Base-by-base conservation (phyloP, 306 rosid genomes). In the Castanea mollissima region DNA sequence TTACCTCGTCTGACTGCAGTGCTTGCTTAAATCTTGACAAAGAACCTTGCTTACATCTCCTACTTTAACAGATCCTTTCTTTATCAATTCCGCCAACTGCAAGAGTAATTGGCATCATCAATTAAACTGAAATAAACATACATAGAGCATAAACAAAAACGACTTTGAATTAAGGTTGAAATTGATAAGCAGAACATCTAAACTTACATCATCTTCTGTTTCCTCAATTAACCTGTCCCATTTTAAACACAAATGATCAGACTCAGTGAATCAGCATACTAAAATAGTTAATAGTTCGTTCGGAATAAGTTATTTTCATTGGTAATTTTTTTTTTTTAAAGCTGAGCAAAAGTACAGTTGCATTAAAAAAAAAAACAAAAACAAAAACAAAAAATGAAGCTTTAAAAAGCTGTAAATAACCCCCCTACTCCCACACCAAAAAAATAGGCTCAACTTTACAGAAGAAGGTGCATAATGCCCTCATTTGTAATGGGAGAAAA, bases 41-140 rank as follows among this genome's bases (percentile, higher is more conserved):
- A 95, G 91, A 86, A 91, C 93, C 84, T 88, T 90, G 93, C 84
- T 90, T 80, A 96, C 98, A 27, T 29, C 96, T 71, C 99, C 97
- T 65, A 78, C 91, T 55, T 85, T 70, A 49, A 93, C 88, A 80
- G 93, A 93, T 69, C 94, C 97, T 71, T 89, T 88, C 88, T 91
- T 90, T 80, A 93, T 91, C 79, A 91, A 87, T 54, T 90, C 98
- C 16, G 97, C 87, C 51, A 96, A 88, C 99, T 93, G 84, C 86
- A 88, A 73, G 31, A 58, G 46, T 35, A 67, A 27, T 73, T 74
- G 56, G 51, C 52, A 75, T 79, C 60, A 35, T 11, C 5, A 41
- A 72, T 49, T 11, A 38, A 51, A 75, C 60, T 51, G 71, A 74
- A 44, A 55, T 62, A 65, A 68, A 20, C 19, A 65, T 25, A 31